A percentile compares a stretch with the other conserved stretches of the same genome.
Conservation (phyloP, 441 rosid genomes). For the Corymbia citriodora region DNA sequence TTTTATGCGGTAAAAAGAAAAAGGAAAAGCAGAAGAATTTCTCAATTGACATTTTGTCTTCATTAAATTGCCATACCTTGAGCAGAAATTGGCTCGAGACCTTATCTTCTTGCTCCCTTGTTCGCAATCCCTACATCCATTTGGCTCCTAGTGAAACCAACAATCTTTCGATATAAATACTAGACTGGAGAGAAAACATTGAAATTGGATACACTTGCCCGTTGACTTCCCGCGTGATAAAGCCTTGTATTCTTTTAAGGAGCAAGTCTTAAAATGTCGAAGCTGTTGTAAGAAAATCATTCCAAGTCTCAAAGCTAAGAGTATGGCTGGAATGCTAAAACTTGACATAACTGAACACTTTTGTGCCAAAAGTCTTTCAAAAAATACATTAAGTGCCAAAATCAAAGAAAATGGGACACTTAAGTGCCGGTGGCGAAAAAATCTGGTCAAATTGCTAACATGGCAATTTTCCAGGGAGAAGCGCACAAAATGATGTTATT, state of each 20-base stretch:
- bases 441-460: too few species aligned
- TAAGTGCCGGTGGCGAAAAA: too few species aligned
- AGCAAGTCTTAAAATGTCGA: accelerated
- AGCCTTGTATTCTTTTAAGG: background rate
- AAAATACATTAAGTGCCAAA: too few species aligned
- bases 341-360: too few species aligned
- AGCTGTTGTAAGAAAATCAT: background rate
- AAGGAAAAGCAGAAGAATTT: background rate
- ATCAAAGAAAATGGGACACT: too few species aligned
- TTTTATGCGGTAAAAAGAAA: background rate
- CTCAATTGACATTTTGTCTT: background rate
- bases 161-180: background rate
- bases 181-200: background rate
- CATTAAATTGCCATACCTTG: constrained; percentile 39
- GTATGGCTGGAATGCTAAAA: too few species aligned
- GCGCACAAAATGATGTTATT: too few species aligned
- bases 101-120: constrained; percentile 74
- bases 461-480: too few species aligned
- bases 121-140: constrained; percentile 53
- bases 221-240: accelerated
- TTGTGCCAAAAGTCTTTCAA: too few species aligned
- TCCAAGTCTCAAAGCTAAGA: accelerated
- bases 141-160: background rate
- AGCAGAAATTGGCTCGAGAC: constrained; percentile 68
- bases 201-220: background rate